A percentile compares a stretch with the other conserved stretches of the same genome.
Conservation (phyloP, 1,284 basidiomycete species). For the Volvariella surrecta region DNA sequence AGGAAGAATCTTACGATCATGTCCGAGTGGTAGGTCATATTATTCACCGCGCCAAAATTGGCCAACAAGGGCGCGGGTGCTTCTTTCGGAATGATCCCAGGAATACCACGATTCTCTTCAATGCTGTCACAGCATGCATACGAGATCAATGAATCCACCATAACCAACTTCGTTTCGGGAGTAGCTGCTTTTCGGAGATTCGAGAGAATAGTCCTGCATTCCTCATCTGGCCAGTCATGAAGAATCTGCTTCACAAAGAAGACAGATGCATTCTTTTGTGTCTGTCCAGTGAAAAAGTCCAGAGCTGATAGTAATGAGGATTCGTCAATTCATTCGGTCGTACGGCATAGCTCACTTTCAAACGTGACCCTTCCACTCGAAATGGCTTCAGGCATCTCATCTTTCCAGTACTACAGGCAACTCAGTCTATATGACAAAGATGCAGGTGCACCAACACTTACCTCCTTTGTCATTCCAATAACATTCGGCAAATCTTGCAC, state of each 20-base stretch:
- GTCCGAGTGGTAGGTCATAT: constrained; percentile 17
- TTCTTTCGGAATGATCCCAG: constrained; percentile 13
- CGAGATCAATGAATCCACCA: constrained; percentile 23
- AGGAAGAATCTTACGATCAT: constrained; percentile 16
- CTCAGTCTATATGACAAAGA: not conserved
- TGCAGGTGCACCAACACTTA: constrained; percentile 4
- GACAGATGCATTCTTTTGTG: constrained; percentile 19
- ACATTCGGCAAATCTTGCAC: constrained; percentile 53
- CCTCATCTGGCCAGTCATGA: constrained; percentile 27
- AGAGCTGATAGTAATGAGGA: constrained; percentile 16
- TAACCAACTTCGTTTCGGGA: constrained; percentile 22
- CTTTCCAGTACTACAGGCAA: constrained; percentile 19
- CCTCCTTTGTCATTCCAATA: constrained; percentile 39
- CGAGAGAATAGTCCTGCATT: constrained; percentile 19
- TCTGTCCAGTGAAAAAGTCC: constrained; percentile 26
- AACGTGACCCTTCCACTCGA: constrained; percentile 17
- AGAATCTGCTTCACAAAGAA: constrained; percentile 25
- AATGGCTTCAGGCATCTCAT: constrained; percentile 19
- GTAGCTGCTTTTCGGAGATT: constrained; percentile 22
- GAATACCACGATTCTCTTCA: constrained; percentile 9
- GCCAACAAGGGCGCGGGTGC: constrained; percentile 20
- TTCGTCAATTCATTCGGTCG: not conserved
- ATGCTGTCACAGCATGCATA: constrained; percentile 19
- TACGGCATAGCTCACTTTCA: constrained; percentile 14
- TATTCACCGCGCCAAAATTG: constrained; percentile 20